These are phyloP conservation scores for Pleurotus citrinopileatus DNA, from an alignment of 768 basidiomycete species.

Conservation along the genomic window DNA sequence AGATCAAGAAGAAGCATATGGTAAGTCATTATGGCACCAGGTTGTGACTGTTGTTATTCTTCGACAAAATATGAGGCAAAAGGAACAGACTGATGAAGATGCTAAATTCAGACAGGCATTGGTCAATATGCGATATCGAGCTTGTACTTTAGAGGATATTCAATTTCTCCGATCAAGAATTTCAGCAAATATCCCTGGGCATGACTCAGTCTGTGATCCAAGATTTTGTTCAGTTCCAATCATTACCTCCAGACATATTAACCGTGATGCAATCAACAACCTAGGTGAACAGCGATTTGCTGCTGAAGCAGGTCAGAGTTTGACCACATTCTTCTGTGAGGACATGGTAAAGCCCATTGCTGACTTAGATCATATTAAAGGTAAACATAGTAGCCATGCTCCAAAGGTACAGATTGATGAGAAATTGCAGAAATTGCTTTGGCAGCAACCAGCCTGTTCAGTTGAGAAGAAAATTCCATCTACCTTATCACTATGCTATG, in stretches of 20 bases:
- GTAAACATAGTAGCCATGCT: not conserved
- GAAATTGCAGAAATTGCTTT: conserved; percentile 16
- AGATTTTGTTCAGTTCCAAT: conserved; percentile 28
- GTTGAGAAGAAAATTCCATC: conserved; percentile 21
- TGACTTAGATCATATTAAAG: not conserved
- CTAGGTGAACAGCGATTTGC: conserved; percentile 26
- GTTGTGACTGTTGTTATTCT: conserved; percentile 29
- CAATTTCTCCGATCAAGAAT: conserved; percentile 22
- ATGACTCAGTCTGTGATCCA: conserved; percentile 12
- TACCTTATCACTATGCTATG: conserved; percentile 25
- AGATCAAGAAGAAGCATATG: conserved; percentile 19
- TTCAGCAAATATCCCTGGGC: conserved; percentile 7
- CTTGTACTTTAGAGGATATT: conserved; percentile 31
- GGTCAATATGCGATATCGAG: conserved; percentile 28
- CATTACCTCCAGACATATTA: conserved; percentile 27
- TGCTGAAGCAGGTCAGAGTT: conserved; percentile 18
- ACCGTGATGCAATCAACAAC: conserved; percentile 30
- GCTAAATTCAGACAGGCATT: conserved; percentile 22
- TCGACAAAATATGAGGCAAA: conserved; percentile 29
- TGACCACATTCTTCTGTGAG: conserved; percentile 24
- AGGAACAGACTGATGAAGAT: conserved; percentile 22
- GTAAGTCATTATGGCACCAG: conserved; percentile 30
- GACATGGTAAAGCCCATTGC: conserved; percentile 11
- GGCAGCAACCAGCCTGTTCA: conserved; percentile 16
- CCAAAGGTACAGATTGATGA: not conserved